Base-by-base conservation (phyloP, 2,329 filamentous ascomycete genomes). In the Chalaropsis thielavioides region DNA sequence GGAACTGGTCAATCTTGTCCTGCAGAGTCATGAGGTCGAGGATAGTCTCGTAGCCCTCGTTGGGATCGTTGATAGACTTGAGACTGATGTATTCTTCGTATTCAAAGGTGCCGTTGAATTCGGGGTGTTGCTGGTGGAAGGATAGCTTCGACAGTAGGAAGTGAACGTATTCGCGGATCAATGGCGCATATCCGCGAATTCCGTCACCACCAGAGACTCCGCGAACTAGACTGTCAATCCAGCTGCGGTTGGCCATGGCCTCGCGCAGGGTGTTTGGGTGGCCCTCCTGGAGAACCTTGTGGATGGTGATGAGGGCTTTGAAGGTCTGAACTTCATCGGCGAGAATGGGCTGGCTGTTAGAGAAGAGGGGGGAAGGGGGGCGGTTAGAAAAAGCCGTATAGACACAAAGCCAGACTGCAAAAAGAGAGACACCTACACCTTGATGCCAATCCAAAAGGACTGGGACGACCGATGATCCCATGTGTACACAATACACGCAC, bases 271-370 rank as follows among this genome's bases (percentile, higher is more conserved):
- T 89, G 65, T 89, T 81, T 0, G 94, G 92, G 72, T 99, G 94
- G 17, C 94, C 94, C 76, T 99, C 94, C 73, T 99, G 94, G 19
- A 99, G 81, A 63, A 99, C 92, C 75, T 97, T 96, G 79, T 99
- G 94, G 69, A 97, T 85, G 24, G 91, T 97, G 72, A 97, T 96
- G 68, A 99, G 83, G 60, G 94, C 92, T 76, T 99, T 99, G 82
- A 97, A 99, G 3, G 94, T 97, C 79, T 99, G 94, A 46, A 99
- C 87, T 78, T 99, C 94, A 74, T 99, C 94, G 75, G 94, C 92
- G 69, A 97, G 84, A 72, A 99, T 91, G n/a, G 94, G 94, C 78
- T 97, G 92, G 72, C 90, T 95, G 13, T 51, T 24, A 11, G 19
- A 27, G 70, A 49, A 15, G 64, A 7, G n/a, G 13, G 22, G 44